phyloP scores from a whole-genome alignment of 345 rosid genomes.

The Aurinia saxatilis region DNA sequence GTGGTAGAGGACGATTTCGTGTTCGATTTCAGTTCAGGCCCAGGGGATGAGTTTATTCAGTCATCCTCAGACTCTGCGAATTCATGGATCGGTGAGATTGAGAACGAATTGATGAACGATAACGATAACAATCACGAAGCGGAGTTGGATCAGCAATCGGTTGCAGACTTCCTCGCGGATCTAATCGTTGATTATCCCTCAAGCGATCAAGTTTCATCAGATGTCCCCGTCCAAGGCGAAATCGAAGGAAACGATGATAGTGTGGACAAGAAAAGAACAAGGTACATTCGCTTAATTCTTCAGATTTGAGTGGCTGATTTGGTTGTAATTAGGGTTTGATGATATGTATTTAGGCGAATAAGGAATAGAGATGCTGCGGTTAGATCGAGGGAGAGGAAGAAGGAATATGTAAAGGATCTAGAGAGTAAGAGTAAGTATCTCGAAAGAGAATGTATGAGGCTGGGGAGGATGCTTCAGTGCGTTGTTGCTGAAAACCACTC shows the following conservation, averaged over 20 bases:
- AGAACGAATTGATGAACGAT: conserved; percentile 45
- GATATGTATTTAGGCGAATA: conserved; percentile 60
- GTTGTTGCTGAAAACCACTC: conserved; percentile 70
- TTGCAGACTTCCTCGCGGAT: conserved; percentile 35
- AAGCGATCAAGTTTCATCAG: conserved; percentile 14
- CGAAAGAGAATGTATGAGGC: conserved; percentile 77
- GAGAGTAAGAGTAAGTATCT: conserved; percentile 76
- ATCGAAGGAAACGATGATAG: no score
- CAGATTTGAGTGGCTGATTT: neutral
- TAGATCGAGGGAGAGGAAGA: conserved; percentile 88
- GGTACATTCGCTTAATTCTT: conserved; percentile 16
- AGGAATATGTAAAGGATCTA: conserved; percentile 58
- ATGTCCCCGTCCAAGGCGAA: no score
- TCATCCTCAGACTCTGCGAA: conserved; percentile 34
- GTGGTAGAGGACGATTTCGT: conserved; percentile 8
- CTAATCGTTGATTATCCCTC: conserved; percentile 36
- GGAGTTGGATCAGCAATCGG: conserved; percentile 16
- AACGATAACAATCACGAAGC: conserved; percentile 25
- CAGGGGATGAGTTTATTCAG: no score
- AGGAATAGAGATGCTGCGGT: conserved; percentile 87
- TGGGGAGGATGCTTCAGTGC: conserved; percentile 71
- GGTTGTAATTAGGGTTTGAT: neutral
- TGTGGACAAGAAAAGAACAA: conserved; percentile 44
- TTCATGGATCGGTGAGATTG: conserved; percentile 42
- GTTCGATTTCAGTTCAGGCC: conserved; percentile 9